A percentile compares a stretch with the other conserved stretches of the same genome.
phyloP scores from a whole-genome alignment of 805 yeast species.

The Hanseniaspora lindneri region DNA sequence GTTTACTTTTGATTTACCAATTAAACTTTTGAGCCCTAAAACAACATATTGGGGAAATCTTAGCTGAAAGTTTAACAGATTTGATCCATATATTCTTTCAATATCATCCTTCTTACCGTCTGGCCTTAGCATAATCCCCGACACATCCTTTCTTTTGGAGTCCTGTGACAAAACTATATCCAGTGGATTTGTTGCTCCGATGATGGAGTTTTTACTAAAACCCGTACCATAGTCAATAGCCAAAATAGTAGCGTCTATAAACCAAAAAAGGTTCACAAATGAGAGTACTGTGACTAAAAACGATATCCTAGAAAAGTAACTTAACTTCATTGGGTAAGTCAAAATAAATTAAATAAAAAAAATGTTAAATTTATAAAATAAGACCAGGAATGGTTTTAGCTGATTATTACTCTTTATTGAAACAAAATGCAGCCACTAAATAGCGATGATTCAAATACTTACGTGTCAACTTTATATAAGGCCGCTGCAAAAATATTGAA shows the following conservation, averaged over 20 bases:
- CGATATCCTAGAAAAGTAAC: not conserved
- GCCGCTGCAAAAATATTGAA: not conserved
- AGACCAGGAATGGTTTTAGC: too few species aligned
- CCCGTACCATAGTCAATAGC: conserved; percentile 88
- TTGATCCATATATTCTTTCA: conserved; percentile 68
- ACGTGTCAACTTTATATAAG: not conserved
- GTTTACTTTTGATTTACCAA: conserved; percentile 48
- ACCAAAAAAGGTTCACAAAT: not conserved
- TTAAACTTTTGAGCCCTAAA: conserved; percentile 52
- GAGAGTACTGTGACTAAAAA: not conserved
- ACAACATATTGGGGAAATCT: conserved; percentile 64
- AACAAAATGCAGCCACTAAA: too few species aligned
- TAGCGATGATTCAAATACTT: not conserved
- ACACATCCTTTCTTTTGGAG: conserved; percentile 77
- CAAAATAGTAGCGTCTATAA: conserved; percentile 37
- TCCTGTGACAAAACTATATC: conserved; percentile 84
- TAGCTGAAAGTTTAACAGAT: conserved; percentile 56
- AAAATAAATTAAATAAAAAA: too few species aligned
- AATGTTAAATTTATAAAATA: too few species aligned
- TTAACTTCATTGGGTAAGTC: not conserved
- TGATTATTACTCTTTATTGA: too few species aligned
- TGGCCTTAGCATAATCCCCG: conserved; percentile 58
- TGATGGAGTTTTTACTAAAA: conserved; percentile 70
- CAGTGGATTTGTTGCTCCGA: conserved; percentile 82
- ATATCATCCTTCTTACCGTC: conserved; percentile 31